Evolutionary conservation across 2,329 filamentous ascomycete species (phyloP).

Genomic region (Diaporthe sp.): DNA sequence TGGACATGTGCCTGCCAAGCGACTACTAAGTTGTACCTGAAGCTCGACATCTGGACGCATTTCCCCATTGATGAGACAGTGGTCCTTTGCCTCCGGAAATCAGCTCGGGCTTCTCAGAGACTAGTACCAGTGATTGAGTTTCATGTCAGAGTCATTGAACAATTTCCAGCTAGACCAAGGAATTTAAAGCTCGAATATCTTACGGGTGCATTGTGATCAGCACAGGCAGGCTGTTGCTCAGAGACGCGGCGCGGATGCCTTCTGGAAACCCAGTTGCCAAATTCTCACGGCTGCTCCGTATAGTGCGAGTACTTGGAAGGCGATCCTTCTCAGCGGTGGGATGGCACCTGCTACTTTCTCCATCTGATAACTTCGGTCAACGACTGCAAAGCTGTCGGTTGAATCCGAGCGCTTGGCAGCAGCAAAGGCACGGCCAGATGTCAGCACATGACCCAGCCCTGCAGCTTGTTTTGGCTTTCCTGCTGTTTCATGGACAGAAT

Average conservation of each 20-base stretch:
- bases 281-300: neutral
- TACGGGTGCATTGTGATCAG: neutral
- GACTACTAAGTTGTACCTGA: neutral
- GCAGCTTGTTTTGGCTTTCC: neutral
- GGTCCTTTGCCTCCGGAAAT: neutral
- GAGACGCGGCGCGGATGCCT: neutral
- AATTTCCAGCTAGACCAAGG: too few relatives aligned
- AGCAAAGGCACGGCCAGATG: neutral
- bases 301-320: too few relatives aligned
- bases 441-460: too few relatives aligned
- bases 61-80: neutral
- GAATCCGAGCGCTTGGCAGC: neutral
- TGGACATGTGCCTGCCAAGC: neutral
- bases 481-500: neutral
- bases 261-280: too few relatives aligned
- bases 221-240: neutral
- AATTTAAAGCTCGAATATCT: too few relatives aligned
- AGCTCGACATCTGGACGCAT: neutral
- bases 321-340: neutral
- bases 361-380: neutral
- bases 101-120: neutral
- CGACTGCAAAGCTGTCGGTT: neutral
- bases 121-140: neutral
- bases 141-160: too few relatives aligned
- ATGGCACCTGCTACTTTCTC: neutral